Base-by-base conservation (phyloP, 2,329 filamentous ascomycete species). In the Teratosphaeria destructans region DNA sequence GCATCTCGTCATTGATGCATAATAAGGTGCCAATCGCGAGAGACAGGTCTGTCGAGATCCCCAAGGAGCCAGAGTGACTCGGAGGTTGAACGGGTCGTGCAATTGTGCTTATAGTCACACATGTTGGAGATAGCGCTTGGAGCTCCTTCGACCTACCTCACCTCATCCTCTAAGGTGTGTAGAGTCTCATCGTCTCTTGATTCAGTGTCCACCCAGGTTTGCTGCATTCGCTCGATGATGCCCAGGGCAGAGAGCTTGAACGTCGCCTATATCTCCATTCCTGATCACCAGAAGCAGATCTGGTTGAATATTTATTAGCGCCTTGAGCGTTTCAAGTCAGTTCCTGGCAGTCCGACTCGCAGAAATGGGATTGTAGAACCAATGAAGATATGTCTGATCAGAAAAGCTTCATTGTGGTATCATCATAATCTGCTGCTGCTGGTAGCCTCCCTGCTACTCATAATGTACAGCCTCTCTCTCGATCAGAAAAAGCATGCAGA, bases 401-500 rank as follows among this genome's bases (percentile, higher is more conserved):
- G 61, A 62, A 62, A 61, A 59, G 59, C 59, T 57, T 55, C 54
- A 58, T 61, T 62, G 58, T 58, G 61, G 59, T 62, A 62, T 62
- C 61, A 62, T 62, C 61, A 59, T 62, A 62, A 62, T 58, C 60
- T 62, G 27, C 53, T 54, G 32, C 54, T 59, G 56, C 58, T 39
- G 56, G 47, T 47, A 55, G 35, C 54, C 35, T 32, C 39, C 60
- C 32, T 54, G 52, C 58, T 59, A 56, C 53, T 59, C 59, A 62
- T 62, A 60, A 62, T 60, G 61, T 62, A 62, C 59, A 62, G 61
- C 59, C 58, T 61, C 54, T 49, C 29, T 62, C 53, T 59, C 34
- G 59, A 59, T 61, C 59, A 59, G 59, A 59, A 56, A 34, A 52
- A 59, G 37, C 52, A 55, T 57, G 54, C 54, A 56, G 47, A 32